Conservation (phyloP, 768 basidiomycete genomes). For the Russula griseocarnosa region DNA sequence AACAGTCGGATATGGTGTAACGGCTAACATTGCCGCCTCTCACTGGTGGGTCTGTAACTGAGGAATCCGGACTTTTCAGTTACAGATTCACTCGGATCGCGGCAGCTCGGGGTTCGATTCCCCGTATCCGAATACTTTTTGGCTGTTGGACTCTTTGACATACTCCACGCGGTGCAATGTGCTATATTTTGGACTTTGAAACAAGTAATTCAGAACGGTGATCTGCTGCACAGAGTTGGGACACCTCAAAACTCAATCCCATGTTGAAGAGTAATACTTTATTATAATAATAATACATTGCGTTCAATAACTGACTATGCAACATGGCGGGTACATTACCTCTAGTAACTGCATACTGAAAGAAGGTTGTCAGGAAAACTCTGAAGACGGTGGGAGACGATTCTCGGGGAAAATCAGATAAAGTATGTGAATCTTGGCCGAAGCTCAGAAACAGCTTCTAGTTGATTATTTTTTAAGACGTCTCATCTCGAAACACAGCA, state of each 20-base stretch:
- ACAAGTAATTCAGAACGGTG: background rate
- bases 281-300: too few species aligned
- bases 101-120: constrained; percentile 44
- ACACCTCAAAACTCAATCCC: background rate
- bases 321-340: background rate
- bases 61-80: background rate
- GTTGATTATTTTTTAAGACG: constrained; percentile 58
- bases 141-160: background rate
- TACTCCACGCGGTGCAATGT: background rate
- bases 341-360: background rate
- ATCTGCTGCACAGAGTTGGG: background rate
- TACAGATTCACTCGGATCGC: constrained; percentile 22
- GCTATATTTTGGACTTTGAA: constrained; percentile 14
- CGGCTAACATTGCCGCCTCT: constrained; percentile 40
- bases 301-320: background rate
- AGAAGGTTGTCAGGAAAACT: background rate
- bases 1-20: constrained; percentile 37
- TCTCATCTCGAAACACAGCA: constrained; percentile 40
- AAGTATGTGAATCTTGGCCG: constrained; percentile 50
- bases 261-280: background rate
- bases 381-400: background rate
- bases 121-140: constrained; percentile 35
- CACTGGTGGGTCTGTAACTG: constrained; percentile 16
- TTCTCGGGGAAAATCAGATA: constrained; percentile 28
- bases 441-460: constrained; percentile 88